These are phyloP conservation scores for Zygosaccharomyces pseudobailii DNA, from an alignment of 1,139 yeast species.

Conservation along the genomic window DNA sequence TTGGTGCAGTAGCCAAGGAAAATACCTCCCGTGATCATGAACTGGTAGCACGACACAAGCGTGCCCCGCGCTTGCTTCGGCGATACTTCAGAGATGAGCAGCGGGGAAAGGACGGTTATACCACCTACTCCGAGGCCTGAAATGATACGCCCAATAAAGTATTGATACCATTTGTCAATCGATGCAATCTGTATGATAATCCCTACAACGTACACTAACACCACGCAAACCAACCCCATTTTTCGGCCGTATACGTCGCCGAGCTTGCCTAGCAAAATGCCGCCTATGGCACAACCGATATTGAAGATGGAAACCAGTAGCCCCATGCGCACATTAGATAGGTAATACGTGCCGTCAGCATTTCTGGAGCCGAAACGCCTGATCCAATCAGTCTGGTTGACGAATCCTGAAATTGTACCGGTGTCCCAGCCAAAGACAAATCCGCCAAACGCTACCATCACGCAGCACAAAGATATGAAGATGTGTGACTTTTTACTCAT, in stretches of 20 bases:
- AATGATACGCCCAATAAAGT: constrained; percentile 54
- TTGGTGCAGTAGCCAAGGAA: constrained; percentile 57
- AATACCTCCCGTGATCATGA: constrained; percentile 57
- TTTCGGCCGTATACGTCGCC: constrained; percentile 60
- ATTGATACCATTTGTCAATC: constrained; percentile 45
- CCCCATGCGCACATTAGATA: constrained; percentile 52
- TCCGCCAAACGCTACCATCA: constrained; percentile 61
- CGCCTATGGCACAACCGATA: constrained; percentile 64
- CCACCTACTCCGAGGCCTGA: constrained; percentile 63
- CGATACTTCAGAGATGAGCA: constrained; percentile 58
- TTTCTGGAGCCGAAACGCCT: constrained; percentile 42
- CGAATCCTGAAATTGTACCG: constrained; percentile 72
- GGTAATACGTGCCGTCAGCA: constrained; percentile 34
- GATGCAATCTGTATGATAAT: constrained; percentile 58
- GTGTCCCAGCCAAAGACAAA: constrained; percentile 71
- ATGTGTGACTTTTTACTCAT: constrained; percentile 14
- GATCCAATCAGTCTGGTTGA: constrained; percentile 61
- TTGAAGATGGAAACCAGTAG: constrained; percentile 60
- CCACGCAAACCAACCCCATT: constrained; percentile 49
- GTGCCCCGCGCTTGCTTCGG: constrained; percentile 66
- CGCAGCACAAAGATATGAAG: constrained; percentile 38
- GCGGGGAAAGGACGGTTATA: constrained; percentile 54
- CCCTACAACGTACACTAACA: constrained; percentile 56
- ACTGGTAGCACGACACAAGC: constrained; percentile 55
- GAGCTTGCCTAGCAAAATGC: constrained; percentile 48